phyloP scores from a whole-genome alignment of 768 basidiomycete species.

The Lactarius akahatsu region DNA sequence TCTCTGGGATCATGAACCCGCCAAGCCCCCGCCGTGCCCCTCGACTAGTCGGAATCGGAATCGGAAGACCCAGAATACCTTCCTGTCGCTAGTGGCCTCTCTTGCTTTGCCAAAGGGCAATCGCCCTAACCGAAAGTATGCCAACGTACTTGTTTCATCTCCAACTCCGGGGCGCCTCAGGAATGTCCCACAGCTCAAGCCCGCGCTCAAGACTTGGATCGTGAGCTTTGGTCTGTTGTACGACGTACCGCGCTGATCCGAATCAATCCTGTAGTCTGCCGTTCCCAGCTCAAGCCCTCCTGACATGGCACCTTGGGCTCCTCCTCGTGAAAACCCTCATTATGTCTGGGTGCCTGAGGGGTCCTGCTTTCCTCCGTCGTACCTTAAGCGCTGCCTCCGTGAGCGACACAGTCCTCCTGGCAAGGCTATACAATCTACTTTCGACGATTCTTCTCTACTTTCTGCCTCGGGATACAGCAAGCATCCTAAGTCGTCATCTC shows the following conservation, averaged over 20 bases:
- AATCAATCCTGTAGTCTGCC: conserved; percentile 16
- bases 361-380: conserved; percentile 27
- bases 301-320: conserved; percentile 28
- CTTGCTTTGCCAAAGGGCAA: conserved; percentile 23
- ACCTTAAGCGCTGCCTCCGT: conserved; percentile 17
- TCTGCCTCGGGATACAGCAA: conserved; percentile 5
- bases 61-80: conserved; percentile 9
- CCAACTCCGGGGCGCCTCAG: conserved; percentile 26
- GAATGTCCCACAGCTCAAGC: conserved; percentile 23
- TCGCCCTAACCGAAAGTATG: conserved; percentile 13
- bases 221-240: conserved; percentile 14
- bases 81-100: conserved; percentile 26
- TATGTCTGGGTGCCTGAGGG: conserved; percentile 29
- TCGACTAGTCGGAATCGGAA: conserved; percentile 9
- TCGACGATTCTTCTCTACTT: conserved; percentile 2
- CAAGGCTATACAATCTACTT: neutral
- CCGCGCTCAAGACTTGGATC: conserved; percentile 27
- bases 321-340: conserved; percentile 17
- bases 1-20: conserved; percentile 8
- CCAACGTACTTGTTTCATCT: conserved; percentile 27
- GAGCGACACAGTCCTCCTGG: conserved; percentile 7
- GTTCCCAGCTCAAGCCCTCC: conserved; percentile 16
- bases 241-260: neutral
- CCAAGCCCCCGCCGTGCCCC: conserved; percentile 18
- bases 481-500: conserved; percentile 8